These are phyloP conservation scores for Candida pseudofarinosa DNA, from an alignment of 805 yeast genomes.

Conservation along the genomic window DNA sequence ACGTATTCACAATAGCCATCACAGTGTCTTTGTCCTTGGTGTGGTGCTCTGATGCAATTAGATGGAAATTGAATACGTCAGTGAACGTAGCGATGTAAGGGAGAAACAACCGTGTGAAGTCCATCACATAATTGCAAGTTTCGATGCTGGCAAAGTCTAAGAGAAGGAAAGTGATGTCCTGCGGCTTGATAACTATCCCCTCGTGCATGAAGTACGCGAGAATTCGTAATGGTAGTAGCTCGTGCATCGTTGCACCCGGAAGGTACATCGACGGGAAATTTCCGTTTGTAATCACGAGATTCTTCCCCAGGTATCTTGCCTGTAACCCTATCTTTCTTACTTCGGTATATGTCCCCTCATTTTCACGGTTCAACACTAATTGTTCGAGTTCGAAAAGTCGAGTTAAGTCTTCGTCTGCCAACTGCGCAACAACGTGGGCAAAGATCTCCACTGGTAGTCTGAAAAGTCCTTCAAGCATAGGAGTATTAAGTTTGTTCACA, in stretches of 20 bases:
- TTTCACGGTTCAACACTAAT: not conserved
- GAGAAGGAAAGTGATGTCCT: constrained; percentile 12
- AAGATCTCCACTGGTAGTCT: not conserved
- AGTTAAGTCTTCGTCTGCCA: not conserved
- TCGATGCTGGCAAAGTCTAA: constrained; percentile 8
- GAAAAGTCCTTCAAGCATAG: not conserved
- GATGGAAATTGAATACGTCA: not conserved
- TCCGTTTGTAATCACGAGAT: not conserved
- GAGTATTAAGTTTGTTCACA: not conserved
- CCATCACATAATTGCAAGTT: constrained; percentile 2
- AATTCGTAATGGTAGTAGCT: constrained; percentile 1
- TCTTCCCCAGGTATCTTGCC: not conserved
- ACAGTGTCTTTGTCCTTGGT: not conserved
- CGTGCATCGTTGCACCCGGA: not conserved
- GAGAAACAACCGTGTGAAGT: not conserved
- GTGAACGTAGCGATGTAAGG: not conserved
- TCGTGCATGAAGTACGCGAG: constrained; percentile 14
- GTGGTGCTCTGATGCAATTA: not conserved
- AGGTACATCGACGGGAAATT: not conserved
- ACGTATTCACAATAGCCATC: constrained; percentile 3
- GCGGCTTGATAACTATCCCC: constrained; percentile 17
- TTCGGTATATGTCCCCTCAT: not conserved
- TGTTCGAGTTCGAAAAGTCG: not conserved
- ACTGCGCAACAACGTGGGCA: not conserved
- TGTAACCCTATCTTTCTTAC: not conserved